Conservation (phyloP, 768 basidiomycete genomes). For the Tylopilus intermedius region DNA sequence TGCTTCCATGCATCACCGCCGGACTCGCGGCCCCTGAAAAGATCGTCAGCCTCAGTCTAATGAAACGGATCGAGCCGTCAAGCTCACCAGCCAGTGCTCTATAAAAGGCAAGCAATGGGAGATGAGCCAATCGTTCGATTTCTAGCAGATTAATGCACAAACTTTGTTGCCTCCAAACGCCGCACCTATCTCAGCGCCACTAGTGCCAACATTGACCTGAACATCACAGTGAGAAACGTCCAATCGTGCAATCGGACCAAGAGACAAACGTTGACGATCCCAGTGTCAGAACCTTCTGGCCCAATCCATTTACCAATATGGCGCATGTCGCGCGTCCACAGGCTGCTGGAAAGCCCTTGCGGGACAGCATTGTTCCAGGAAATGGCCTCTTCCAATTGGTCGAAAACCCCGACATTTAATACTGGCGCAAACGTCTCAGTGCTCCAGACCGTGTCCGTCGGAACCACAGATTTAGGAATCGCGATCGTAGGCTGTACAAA, state of each 20-base stretch:
- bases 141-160: conserved; percentile 13
- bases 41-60: conserved; percentile 19
- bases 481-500: conserved; percentile 89
- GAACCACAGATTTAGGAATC: conserved; percentile 54
- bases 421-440: conserved; percentile 89
- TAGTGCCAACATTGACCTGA: conserved; percentile 63
- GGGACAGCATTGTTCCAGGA: conserved; percentile 87
- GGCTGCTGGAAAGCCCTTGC: conserved; percentile 85
- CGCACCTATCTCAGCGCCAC: conserved; percentile 73
- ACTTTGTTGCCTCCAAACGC: conserved; percentile 96
- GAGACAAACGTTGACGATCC: conserved; percentile 80
- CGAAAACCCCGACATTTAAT: conserved; percentile 79
- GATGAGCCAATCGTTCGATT: conserved; percentile 13
- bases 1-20: conserved; percentile 99
- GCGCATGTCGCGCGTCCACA: conserved; percentile 84
- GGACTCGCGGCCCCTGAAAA: conserved; percentile 82
- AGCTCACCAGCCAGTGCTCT: conserved; percentile 81
- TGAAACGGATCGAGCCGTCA: neutral
- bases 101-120: conserved; percentile 13
- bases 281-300: conserved; percentile 81
- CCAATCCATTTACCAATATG: conserved; percentile 91
- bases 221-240: conserved; percentile 2
- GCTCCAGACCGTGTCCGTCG: conserved; percentile 59
- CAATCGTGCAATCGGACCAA: neutral
- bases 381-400: conserved; percentile 82